phyloP scores from a whole-genome alignment of 495 filamentous ascomycete species.

The Filosporella fistucella region DNA sequence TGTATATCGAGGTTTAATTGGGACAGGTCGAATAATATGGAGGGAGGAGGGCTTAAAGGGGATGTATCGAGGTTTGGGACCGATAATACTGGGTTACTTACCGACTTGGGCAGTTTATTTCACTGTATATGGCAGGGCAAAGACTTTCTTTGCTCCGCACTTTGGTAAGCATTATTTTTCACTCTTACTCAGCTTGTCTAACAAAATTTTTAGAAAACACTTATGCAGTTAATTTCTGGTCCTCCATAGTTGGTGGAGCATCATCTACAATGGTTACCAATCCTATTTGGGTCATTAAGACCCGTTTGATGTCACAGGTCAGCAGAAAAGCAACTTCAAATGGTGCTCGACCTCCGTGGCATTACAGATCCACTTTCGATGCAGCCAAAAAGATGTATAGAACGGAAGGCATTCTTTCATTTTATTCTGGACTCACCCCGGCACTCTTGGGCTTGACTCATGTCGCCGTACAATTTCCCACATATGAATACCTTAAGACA shows the following conservation, averaged over 20 bases:
- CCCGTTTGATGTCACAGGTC: conserved; percentile 86
- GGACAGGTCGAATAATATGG: conserved; percentile 82
- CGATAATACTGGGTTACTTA: conserved; percentile 90
- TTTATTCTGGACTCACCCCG: conserved; percentile 93
- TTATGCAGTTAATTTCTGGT: conserved; percentile 50
- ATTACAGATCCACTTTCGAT: conserved; percentile 82
- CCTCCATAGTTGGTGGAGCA: conserved; percentile 84
- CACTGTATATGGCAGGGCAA: conserved; percentile 87
- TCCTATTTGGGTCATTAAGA: conserved; percentile 99
- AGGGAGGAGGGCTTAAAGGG: conserved; percentile 81
- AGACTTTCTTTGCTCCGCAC: conserved; percentile 62
- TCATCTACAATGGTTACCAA: conserved; percentile 96
- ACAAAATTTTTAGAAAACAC: conserved; percentile 25
- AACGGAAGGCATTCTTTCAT: conserved; percentile 79
- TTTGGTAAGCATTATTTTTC: conserved; percentile 42
- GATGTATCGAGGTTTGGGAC: conserved; percentile 89
- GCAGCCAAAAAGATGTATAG: conserved; percentile 93
- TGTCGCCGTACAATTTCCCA: conserved; percentile 95
- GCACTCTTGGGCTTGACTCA: conserved; percentile 90
- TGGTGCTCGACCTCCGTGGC: conserved; percentile 70
- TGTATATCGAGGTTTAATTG: conserved; percentile 81
- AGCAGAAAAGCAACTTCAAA: conserved; percentile 42
- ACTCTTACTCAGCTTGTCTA: background rate
- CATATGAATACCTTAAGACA: conserved; percentile 90
- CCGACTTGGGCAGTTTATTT: conserved; percentile 99